phyloP scores from a whole-genome alignment of 352 stramenopile genomes.

The Pythium chondricola region DNA sequence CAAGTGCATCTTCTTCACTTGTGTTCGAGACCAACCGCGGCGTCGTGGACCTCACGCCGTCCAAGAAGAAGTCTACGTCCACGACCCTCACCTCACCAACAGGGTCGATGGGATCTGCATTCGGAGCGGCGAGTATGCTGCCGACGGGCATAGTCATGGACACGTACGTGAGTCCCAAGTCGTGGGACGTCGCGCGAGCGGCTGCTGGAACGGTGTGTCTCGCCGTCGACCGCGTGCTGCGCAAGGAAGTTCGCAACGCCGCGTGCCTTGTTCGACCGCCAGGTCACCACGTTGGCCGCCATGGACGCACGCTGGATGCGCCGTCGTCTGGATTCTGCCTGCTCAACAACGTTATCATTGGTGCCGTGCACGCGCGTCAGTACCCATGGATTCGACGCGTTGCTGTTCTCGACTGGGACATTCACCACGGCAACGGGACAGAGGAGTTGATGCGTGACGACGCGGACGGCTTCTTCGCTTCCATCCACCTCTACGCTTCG shows the following conservation, averaged over 20 bases:
- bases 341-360: slow-evolving; percentile 98
- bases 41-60: slow-evolving; percentile 37
- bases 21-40: slow-evolving; percentile 79
- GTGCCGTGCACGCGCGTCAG: slow-evolving; percentile 94
- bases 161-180: slow-evolving; percentile 83
- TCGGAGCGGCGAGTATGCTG: slow-evolving; percentile 58
- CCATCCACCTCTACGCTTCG: slow-evolving; percentile 72
- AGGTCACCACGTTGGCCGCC: slow-evolving; percentile 88
- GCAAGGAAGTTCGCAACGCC: slow-evolving; percentile 73
- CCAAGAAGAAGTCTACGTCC: slow-evolving; percentile 18
- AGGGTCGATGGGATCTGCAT: slow-evolving; percentile 49
- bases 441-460: slow-evolving; percentile 87
- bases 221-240: slow-evolving; percentile 74
- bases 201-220: slow-evolving; percentile 76
- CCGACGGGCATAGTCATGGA: slow-evolving; percentile 68
- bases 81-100: slow-evolving; percentile 33
- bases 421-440: slow-evolving; percentile 98
- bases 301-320: slow-evolving; percentile 62
- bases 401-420: slow-evolving; percentile 98
- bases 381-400: slow-evolving; percentile 89
- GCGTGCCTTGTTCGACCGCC: slow-evolving; percentile 88
- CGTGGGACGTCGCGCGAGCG: slow-evolving; percentile 74
- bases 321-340: slow-evolving; percentile 95
- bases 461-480: slow-evolving; percentile 78
- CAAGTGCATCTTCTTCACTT: slow-evolving; percentile 32